A percentile compares a stretch with the other conserved stretches of the same genome.
Evolutionary conservation across 1,284 basidiomycete genomes (phyloP).

Genomic region (Sanghuangporus baumii): DNA sequence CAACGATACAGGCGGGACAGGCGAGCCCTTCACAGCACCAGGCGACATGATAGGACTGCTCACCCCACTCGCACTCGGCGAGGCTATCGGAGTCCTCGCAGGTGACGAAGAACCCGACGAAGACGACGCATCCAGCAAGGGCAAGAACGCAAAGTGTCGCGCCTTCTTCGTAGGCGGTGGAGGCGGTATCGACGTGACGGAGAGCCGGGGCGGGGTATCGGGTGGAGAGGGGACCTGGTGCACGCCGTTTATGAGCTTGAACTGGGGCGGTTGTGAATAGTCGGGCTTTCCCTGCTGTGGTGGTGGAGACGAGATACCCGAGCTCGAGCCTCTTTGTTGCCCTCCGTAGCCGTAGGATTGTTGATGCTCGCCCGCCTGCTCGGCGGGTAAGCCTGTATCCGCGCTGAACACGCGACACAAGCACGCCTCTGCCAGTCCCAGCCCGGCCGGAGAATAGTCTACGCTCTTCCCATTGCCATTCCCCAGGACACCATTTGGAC

Average conservation of each 20-base stretch:
- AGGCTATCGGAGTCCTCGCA: neutral
- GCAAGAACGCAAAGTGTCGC: constrained; percentile 35
- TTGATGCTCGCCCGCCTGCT: neutral
- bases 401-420: constrained; percentile 10
- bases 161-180: constrained; percentile 25
- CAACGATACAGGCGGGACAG: neutral
- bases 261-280: neutral
- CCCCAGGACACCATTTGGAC: neutral
- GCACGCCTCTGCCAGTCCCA: constrained; percentile 6
- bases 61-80: neutral
- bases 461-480: neutral
- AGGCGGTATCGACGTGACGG: constrained; percentile 21
- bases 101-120: neutral
- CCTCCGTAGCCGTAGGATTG: neutral
- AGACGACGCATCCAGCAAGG: constrained; percentile 34
- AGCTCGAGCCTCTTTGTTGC: neutral
- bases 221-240: constrained; percentile 11
- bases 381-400: neutral
- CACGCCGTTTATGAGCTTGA: neutral
- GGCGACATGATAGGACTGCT: neutral
- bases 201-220: constrained; percentile 18
- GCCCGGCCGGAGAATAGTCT: neutral
- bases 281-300: neutral
- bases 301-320: neutral
- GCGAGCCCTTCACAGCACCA: neutral